Percentiles rank a stretch among this genome's conserved stretches.
Conservation (phyloP, 2,329 filamentous ascomycete genomes). For the Dactylellina cionopaga region DNA sequence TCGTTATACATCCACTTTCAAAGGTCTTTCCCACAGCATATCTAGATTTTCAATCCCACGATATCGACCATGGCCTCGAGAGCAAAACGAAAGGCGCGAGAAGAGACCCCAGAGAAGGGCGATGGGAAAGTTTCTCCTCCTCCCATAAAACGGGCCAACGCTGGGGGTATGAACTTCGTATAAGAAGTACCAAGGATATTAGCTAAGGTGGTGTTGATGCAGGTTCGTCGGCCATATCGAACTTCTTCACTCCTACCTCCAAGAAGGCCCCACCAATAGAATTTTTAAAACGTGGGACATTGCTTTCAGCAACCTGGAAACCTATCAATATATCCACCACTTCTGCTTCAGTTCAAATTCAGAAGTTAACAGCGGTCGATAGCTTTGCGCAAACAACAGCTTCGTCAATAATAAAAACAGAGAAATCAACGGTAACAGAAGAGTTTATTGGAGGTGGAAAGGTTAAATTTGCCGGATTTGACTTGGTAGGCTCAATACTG, state of each 20-base stretch:
- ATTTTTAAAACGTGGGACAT: slow-evolving; percentile 20
- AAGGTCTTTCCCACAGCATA: not conserved
- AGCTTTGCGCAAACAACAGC: not conserved
- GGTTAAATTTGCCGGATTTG: slow-evolving; percentile 76
- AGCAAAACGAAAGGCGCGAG: slow-evolving; percentile 41
- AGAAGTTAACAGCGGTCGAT: not conserved
- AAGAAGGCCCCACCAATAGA: slow-evolving; percentile 34
- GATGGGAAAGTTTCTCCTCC: slow-evolving; percentile 34
- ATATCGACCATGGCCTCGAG: slow-evolving; percentile 20
- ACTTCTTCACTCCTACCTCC: slow-evolving; percentile 43
- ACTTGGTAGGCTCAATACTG: slow-evolving; percentile 66
- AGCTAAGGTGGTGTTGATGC: not conserved
- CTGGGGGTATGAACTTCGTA: not conserved
- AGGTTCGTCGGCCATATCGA: slow-evolving; percentile 7
- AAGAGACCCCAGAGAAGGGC: slow-evolving; percentile 40
- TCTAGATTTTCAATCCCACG: no score
- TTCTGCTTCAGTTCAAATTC: not conserved
- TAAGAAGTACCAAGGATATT: not conserved
- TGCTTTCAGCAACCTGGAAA: slow-evolving; percentile 29
- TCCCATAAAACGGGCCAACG: slow-evolving; percentile 17
- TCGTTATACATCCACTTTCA: no score
- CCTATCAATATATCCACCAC: slow-evolving; percentile 6
- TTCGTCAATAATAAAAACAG: not conserved
- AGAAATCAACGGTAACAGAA: slow-evolving; percentile 44
- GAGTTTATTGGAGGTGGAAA: slow-evolving; percentile 59